A percentile compares a stretch with the other conserved stretches of the same genome.
Evolutionary conservation across 192 early-diverging fungal species (phyloP).

Genomic region (Coemansia sp.): DNA sequence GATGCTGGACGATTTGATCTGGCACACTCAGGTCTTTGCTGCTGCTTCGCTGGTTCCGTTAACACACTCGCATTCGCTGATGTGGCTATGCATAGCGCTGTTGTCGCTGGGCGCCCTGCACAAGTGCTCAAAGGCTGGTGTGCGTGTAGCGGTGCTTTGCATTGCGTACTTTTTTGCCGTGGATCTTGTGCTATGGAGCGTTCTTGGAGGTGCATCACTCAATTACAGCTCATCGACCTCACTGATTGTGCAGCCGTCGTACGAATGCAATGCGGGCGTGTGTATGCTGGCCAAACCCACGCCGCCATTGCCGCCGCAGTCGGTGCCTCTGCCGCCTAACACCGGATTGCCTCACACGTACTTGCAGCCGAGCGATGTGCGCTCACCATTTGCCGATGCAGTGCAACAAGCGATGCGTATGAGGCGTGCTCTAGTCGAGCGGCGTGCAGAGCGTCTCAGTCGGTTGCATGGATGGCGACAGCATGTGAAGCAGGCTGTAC

Average conservation of each 20-base stretch:
- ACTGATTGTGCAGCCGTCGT: slow-evolving; percentile 1
- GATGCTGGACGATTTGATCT: slow-evolving; percentile 32
- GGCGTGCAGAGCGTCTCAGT: slow-evolving; percentile 16
- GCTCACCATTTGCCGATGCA: slow-evolving; percentile 41
- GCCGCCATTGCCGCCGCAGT: not conserved
- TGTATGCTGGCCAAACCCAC: not conserved
- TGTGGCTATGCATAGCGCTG: slow-evolving; percentile 39
- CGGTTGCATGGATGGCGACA: slow-evolving; percentile 23
- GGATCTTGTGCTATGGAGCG: slow-evolving; percentile 20
- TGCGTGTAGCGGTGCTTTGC: slow-evolving; percentile 15
- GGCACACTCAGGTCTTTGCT: slow-evolving; percentile 23
- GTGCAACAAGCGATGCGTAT: slow-evolving; percentile 28
- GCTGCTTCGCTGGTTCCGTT: slow-evolving; percentile 15
- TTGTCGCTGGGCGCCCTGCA: slow-evolving; percentile 14
- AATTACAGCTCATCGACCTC: not conserved
- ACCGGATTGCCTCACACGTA: not conserved
- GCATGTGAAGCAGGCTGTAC: not conserved
- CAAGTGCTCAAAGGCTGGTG: slow-evolving; percentile 10
- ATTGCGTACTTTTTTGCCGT: slow-evolving; percentile 24
- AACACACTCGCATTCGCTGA: slow-evolving; percentile 24
- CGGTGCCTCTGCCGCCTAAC: not conserved
- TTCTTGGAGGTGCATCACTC: not conserved
- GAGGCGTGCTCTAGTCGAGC: slow-evolving; percentile 16
- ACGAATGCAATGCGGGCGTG: slow-evolving; percentile 10
- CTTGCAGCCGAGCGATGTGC: slow-evolving; percentile 10